Evolutionary conservation across 768 basidiomycete genomes (phyloP), one percentile per base, ranked within the genome.

Genomic region (Coprinopsis marcescibilis): DNA sequence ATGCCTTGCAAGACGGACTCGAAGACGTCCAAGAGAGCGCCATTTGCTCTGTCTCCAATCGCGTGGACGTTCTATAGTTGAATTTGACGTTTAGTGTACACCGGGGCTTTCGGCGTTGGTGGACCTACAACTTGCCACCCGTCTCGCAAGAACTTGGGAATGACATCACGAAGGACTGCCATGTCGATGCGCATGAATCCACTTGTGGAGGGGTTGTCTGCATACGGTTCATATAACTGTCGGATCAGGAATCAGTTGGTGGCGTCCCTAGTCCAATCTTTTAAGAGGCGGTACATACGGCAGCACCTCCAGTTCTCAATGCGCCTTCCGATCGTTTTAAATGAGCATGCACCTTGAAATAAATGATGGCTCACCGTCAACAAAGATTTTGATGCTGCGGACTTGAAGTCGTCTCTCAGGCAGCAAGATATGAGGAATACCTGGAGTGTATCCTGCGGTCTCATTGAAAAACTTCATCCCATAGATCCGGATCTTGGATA

Each of bases 71-170:
- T 92, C 91, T 93, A 32, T 45, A 21, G n/a, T 8, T 2, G 23
- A n/a, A 27, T 8, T 7, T 23, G 34, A 14, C 32, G 24, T 14
- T 3, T 13, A 33, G 15, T 33, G 17, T 21, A 21, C 24, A 26
- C 4, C 29, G 23, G 30, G 36, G 15, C 21, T 24, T 4, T 21
- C 21, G 43, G 17, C 43, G 6, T 43, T 26, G 25, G n/a, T 13
- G 12, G 17, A 70, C 86, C 64, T 60, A 91, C 91, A 51, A 91
- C 88, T 73, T 95, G 90, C 90, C 91, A 94, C 2, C 84, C 87
- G 61, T 89, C 85, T 36, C 73, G 68, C 52, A 93, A 61, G 63
- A 87, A 93, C 46, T 69, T 73, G 4, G 78, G 77, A 46, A 93
- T 80, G 17, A 82, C 68, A 25, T 76, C 67, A 33, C 71, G 72